phyloP scores from a whole-genome alignment of 345 rosid genomes.

The Pelargonium nanum region DNA sequence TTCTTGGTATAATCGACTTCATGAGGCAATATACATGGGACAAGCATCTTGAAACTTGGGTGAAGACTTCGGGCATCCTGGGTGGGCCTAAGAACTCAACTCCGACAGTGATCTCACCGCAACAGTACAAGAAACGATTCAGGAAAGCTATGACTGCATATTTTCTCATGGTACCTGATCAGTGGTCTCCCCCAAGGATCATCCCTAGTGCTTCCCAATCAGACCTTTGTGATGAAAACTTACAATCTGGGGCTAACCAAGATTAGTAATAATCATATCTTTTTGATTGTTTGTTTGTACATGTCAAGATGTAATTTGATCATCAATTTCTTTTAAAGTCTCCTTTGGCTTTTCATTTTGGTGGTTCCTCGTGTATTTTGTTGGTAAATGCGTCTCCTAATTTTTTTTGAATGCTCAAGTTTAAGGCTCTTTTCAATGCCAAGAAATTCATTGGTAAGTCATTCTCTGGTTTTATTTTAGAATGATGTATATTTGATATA shows the following conservation, averaged over 20 bases:
- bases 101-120: constrained; percentile 88
- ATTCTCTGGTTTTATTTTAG: no score
- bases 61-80: constrained; percentile 67
- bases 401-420: constrained; percentile 9
- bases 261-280: constrained; percentile 14
- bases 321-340: not conserved
- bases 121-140: constrained; percentile 82
- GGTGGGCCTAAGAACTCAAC: constrained; percentile 62
- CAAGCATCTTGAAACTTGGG: constrained; percentile 96
- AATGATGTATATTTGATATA: no score
- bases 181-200: constrained; percentile 54
- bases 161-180: constrained; percentile 93
- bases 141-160: constrained; percentile 91
- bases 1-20: constrained; percentile 84
- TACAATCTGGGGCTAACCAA: constrained; percentile 11
- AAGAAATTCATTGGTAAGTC: not conserved
- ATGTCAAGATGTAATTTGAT: constrained; percentile 13
- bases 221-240: constrained; percentile 32
- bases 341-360: not conserved
- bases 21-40: constrained; percentile 99
- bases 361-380: constrained; percentile 1
- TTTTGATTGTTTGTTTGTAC: constrained; percentile 9
- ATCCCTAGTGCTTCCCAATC: constrained; percentile 38
- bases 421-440: not conserved
- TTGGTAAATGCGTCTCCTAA: not conserved